Percentiles rank a stretch among this genome's conserved stretches.
These are phyloP conservation scores for Dactylorhiza incarnata DNA, from an alignment of 106 monocot genomes.

Conservation along the genomic window DNA sequence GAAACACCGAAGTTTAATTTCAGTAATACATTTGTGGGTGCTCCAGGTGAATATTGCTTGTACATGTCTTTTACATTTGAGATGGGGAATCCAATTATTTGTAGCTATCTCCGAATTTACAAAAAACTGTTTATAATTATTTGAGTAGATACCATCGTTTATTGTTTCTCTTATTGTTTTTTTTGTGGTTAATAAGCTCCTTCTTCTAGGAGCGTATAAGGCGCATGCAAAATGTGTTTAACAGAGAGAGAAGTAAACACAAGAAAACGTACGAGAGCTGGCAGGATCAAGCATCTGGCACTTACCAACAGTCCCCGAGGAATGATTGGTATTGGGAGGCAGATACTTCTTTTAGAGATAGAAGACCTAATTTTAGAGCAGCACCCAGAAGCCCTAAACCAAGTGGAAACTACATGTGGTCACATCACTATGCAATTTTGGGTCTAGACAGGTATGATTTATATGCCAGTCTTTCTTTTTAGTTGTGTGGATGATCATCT, in stretches of 20 bases:
- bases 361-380: slow-evolving; percentile 36
- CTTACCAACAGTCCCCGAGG: slow-evolving; percentile 53
- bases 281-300: slow-evolving; percentile 29
- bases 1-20: not conserved
- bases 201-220: slow-evolving; percentile 62
- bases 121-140: not conserved
- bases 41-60: not conserved
- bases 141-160: not conserved
- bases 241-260: slow-evolving; percentile 58
- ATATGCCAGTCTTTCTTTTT: not conserved
- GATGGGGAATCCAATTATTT: not conserved
- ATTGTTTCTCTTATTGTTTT: not conserved
- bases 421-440: slow-evolving; percentile 73
- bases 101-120: not conserved
- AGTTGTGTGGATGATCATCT: not conserved
- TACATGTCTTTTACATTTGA: not conserved
- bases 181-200: not conserved
- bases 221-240: slow-evolving; percentile 76
- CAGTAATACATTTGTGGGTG: not conserved
- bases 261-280: slow-evolving; percentile 50
- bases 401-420: slow-evolving; percentile 30
- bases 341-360: slow-evolving; percentile 38
- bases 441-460: slow-evolving; percentile 76
- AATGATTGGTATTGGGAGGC: slow-evolving; percentile 84
- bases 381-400: slow-evolving; percentile 14